These are phyloP conservation scores for Aspergillus bridgeri DNA, from an alignment of 495 filamentous ascomycete genomes.

Conservation along the genomic window DNA sequence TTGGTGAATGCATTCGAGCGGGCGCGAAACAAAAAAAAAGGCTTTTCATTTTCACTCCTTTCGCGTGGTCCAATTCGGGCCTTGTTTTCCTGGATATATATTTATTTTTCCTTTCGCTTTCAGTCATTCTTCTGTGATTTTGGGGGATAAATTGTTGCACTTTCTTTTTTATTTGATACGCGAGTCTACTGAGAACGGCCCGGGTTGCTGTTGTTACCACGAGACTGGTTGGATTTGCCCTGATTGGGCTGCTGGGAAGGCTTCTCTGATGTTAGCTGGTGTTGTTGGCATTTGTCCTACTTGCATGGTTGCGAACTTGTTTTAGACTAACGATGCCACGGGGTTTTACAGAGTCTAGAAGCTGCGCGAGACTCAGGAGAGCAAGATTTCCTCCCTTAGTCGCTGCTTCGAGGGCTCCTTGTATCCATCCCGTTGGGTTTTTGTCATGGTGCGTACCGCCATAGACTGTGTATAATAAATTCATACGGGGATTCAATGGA, in stretches of 20 bases:
- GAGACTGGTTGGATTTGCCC: not conserved
- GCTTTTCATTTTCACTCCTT: constrained; percentile 4
- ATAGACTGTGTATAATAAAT: not conserved
- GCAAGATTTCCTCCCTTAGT: not conserved
- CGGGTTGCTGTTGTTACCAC: not conserved
- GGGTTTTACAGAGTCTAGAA: not conserved
- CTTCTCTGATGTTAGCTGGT: constrained; percentile 4
- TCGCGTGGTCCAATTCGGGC: not conserved
- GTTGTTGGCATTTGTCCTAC: constrained; percentile 3
- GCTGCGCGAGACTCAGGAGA: not conserved
- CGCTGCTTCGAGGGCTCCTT: not conserved
- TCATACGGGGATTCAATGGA: not conserved
- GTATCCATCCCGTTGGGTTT: not conserved
- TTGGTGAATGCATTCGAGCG: constrained; percentile 11
- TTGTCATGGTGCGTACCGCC: not conserved
- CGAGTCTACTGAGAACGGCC: not conserved
- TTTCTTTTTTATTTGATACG: not conserved
- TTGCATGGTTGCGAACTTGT: not conserved
- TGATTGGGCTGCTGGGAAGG: not conserved
- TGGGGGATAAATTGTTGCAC: not conserved
- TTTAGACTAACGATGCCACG: constrained; percentile 10
- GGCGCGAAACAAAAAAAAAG: constrained; percentile 1
- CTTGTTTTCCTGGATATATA: not conserved
- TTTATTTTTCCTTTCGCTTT: not conserved
- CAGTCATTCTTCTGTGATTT: not conserved